Evolutionary conservation across 495 filamentous ascomycete genomes (phyloP).

Genomic region (Penicilliopsis zonata): DNA sequence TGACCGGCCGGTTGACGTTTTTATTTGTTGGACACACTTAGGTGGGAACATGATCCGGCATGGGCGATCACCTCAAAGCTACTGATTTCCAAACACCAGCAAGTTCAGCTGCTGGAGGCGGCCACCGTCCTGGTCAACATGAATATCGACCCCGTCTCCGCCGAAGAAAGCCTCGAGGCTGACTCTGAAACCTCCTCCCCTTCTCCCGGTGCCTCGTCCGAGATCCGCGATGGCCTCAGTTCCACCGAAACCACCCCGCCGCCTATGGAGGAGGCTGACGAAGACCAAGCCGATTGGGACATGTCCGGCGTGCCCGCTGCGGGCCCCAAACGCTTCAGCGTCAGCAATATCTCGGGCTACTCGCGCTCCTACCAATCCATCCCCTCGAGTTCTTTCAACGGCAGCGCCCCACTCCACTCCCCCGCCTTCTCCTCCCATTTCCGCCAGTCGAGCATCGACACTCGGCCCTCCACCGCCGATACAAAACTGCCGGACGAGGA

Average conservation of each 20-base stretch:
- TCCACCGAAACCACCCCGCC: constrained; percentile 45
- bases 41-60: constrained; percentile 99
- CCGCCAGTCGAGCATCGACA: constrained; percentile 48
- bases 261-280: constrained; percentile 34
- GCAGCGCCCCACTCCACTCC: constrained; percentile 33
- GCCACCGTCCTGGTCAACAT: constrained; percentile 89
- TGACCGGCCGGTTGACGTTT: constrained; percentile 25
- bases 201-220: constrained; percentile 70
- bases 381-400: constrained; percentile 41
- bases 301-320: constrained; percentile 25
- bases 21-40: constrained; percentile 41
- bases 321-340: constrained; percentile 33
- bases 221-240: constrained; percentile 54
- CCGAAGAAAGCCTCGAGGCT: constrained; percentile 49
- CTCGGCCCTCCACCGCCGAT: constrained; percentile 47
- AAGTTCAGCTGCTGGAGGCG: constrained; percentile 94
- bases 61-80: constrained; percentile 97
- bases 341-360: constrained; percentile 50
- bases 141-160: constrained; percentile 53
- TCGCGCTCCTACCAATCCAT: constrained; percentile 81
- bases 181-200: constrained; percentile 72
- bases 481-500: constrained; percentile 44
- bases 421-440: constrained; percentile 31
- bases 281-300: constrained; percentile 23
- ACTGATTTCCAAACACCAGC: constrained; percentile 98